Percentiles rank a stretch among this genome's conserved stretches.
These are phyloP conservation scores for Coleophoma cylindrospora DNA, from an alignment of 2,329 filamentous ascomycete species.

Conservation along the genomic window DNA sequence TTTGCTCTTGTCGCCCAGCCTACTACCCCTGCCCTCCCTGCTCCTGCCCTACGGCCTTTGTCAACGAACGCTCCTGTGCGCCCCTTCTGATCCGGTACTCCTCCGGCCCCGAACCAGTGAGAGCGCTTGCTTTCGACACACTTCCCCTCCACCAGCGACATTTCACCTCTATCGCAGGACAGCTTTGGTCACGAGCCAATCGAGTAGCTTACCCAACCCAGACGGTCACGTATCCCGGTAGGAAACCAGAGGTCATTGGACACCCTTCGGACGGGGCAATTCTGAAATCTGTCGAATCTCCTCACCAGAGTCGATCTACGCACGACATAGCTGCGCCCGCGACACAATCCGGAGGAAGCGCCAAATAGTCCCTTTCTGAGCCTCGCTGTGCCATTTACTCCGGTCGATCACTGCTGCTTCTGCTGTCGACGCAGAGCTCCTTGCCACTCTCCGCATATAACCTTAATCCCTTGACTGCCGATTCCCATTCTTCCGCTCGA, in stretches of 20 bases:
- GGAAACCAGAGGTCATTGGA: slow-evolving; percentile 25
- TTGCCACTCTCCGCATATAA: slow-evolving; percentile 7
- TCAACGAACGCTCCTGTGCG: no score
- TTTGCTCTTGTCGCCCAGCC: no score
- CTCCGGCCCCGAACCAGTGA: slow-evolving; percentile 8
- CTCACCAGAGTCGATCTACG: slow-evolving; percentile 20
- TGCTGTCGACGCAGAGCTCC: slow-evolving; percentile 1
- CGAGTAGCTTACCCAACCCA: not conserved
- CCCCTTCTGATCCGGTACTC: no score
- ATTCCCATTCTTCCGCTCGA: slow-evolving; percentile 4
- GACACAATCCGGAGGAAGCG: not conserved
- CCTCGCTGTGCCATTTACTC: slow-evolving; percentile 5
- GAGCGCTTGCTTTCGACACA: not conserved
- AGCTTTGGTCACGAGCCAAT: slow-evolving; percentile 10
- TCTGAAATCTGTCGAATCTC: slow-evolving; percentile 15
- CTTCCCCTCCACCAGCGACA: not conserved
- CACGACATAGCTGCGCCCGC: slow-evolving; percentile 21
- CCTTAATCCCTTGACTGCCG: slow-evolving; percentile 16
- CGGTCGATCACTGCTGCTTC: slow-evolving; percentile 5
- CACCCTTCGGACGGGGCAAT: slow-evolving; percentile 13
- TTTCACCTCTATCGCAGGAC: slow-evolving; percentile 1
- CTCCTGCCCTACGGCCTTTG: no score
- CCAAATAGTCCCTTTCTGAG: slow-evolving; percentile 3
- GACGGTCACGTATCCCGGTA: not conserved
- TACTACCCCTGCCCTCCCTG: no score